Conservation (phyloP, 176 grass and related monocot species). For the Lolium multiflorum region DNA sequence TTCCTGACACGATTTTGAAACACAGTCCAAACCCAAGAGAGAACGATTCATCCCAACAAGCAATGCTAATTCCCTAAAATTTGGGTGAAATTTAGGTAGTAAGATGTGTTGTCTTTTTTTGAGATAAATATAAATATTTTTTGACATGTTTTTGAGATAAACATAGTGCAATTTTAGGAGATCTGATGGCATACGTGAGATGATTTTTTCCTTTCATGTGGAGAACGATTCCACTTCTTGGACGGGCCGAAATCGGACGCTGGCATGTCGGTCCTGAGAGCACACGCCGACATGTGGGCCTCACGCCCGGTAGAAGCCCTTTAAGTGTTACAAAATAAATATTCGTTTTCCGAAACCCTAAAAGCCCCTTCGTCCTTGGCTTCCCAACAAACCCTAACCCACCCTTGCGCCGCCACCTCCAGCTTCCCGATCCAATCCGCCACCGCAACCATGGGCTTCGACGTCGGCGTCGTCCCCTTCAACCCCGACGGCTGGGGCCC, state of each 20-base stretch:
- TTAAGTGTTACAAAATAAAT: not conserved
- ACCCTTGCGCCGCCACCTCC: not conserved
- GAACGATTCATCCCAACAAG: not conserved
- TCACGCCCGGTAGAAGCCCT: not conserved
- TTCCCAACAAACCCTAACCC: conserved; percentile 1
- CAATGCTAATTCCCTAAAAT: not conserved
- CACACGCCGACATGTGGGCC: not conserved
- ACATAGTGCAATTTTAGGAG: not conserved
- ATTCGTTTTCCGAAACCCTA: conserved; percentile 28
- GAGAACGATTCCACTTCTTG: not conserved
- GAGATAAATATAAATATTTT: too few relatives aligned
- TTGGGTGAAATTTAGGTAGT: not conserved
- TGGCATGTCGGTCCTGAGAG: not conserved
- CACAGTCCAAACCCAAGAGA: not conserved
- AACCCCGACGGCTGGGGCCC: conserved; percentile 86
- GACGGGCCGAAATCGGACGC: not conserved
- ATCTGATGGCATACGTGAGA: not conserved
- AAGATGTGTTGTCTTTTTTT: too few relatives aligned
- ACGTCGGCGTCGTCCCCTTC: conserved; percentile 72
- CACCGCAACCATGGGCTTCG: conserved; percentile 67
- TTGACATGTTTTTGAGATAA: not conserved
- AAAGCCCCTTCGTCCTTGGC: not conserved
- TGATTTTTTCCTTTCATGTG: not conserved
- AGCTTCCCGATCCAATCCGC: conserved; percentile 36
- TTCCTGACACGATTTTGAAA: not conserved